These are phyloP conservation scores for Trifolium repens DNA, from an alignment of 306 rosid species.

Conservation along the genomic window DNA sequence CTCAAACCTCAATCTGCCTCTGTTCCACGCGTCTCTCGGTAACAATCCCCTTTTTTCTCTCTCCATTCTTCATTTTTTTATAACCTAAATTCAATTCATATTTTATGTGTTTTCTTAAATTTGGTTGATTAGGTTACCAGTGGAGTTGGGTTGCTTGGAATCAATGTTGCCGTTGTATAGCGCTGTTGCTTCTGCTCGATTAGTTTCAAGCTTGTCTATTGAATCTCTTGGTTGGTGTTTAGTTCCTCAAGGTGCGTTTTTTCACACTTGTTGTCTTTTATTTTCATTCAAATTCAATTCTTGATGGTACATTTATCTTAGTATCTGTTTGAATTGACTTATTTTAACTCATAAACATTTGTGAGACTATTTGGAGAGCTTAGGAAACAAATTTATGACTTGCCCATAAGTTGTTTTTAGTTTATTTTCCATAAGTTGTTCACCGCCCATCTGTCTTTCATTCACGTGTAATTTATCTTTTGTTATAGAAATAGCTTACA, in stretches of 20 bases:
- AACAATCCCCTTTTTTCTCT: background rate
- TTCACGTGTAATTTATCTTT: no score
- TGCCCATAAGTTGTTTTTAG: background rate
- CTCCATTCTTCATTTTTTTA: background rate
- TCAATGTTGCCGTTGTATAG: slow-evolving; percentile 79
- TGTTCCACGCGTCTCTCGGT: slow-evolving; percentile 64
- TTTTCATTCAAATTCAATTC: no score
- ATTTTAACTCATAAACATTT: no score
- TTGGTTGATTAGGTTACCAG: slow-evolving; percentile 61
- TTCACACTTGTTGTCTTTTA: background rate
- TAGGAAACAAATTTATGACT: no score
- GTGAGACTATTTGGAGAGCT: no score
- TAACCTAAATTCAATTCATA: background rate
- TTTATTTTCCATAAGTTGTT: background rate
- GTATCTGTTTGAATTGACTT: no score
- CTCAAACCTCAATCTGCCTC: slow-evolving; percentile 44
- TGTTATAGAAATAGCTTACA: no score
- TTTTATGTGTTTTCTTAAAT: background rate
- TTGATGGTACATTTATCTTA: no score
- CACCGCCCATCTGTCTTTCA: no score
- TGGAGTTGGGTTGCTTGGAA: slow-evolving; percentile 68
- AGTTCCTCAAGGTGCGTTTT: slow-evolving; percentile 83
- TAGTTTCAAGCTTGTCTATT: slow-evolving; percentile 71
- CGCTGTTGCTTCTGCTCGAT: slow-evolving; percentile 78
- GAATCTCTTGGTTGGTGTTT: slow-evolving; percentile 74